phyloP scores from a whole-genome alignment of 805 yeast genomes.

The Zygosaccharomyces siamensis region DNA sequence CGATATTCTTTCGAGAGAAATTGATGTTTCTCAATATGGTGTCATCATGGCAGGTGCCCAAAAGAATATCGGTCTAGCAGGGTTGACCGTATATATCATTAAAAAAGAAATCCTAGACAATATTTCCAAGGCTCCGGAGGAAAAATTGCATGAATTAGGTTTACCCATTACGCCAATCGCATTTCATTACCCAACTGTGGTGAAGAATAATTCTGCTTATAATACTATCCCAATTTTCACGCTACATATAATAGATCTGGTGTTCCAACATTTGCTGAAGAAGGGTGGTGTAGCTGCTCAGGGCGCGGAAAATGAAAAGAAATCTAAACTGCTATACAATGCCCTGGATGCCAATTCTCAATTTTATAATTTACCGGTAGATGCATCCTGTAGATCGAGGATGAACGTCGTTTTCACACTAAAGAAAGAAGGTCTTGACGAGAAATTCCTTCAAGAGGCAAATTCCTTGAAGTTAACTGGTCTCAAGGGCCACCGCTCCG shows the following conservation, averaged over 20 bases:
- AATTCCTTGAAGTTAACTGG: conserved; percentile 59
- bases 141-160: conserved; percentile 50
- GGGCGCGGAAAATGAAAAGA: conserved; percentile 50
- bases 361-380: conserved; percentile 64
- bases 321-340: conserved; percentile 59
- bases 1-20: conserved; percentile 72
- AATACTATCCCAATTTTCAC: conserved; percentile 95
- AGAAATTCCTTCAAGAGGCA: conserved; percentile 66
- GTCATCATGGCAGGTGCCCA: conserved; percentile 97
- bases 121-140: conserved; percentile 49
- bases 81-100: conserved; percentile 85
- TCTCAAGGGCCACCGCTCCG: conserved; percentile 92
- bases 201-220: conserved; percentile 85
- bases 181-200: conserved; percentile 79
- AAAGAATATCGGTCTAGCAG: conserved; percentile 95
- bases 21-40: conserved; percentile 83
- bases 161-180: conserved; percentile 88
- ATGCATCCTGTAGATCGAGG: conserved; percentile 59
- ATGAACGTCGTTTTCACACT: conserved; percentile 94
- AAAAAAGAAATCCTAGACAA: conserved; percentile 70
- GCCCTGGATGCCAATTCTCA: conserved; percentile 63
- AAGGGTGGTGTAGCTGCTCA: conserved; percentile 72
- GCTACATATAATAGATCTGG: conserved; percentile 77
- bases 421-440: conserved; percentile 57
- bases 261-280: conserved; percentile 54